phyloP scores from a whole-genome alignment of 192 early-diverging fungal genomes.

The Geranomyces variabilis region DNA sequence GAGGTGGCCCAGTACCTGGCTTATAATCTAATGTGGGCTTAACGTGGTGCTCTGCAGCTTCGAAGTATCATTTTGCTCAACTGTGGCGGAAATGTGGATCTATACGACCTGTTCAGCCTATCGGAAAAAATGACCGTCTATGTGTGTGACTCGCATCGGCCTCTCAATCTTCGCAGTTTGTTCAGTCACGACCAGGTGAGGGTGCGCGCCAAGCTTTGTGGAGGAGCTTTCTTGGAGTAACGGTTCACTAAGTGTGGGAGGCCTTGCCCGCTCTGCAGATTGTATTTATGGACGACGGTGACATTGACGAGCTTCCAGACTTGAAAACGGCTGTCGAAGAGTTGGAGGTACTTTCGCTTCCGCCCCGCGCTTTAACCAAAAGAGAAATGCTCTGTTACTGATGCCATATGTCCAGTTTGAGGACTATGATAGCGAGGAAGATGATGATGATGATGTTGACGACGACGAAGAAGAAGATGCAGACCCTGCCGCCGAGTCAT shows the following conservation, averaged over 20 bases:
- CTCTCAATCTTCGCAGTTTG: conserved; percentile 82
- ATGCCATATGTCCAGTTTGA: conserved; percentile 38
- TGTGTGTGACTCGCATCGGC: conserved; percentile 87
- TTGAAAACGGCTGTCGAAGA: conserved; percentile 71
- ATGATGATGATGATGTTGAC: conserved; percentile 42
- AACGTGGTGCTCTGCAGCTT: conserved; percentile 47
- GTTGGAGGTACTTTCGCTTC: conserved; percentile 54
- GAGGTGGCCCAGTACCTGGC: neutral
- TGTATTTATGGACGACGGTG: conserved; percentile 85
- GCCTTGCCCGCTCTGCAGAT: conserved; percentile 46
- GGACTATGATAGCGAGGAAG: conserved; percentile 33
- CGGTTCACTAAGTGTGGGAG: too few species aligned
- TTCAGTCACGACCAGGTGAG: conserved; percentile 70
- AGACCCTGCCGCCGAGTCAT: too few species aligned
- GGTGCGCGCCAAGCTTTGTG: neutral
- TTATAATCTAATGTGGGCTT: neutral
- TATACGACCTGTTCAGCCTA: conserved; percentile 64
- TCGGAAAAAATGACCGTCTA: conserved; percentile 67
- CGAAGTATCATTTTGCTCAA: conserved; percentile 81
- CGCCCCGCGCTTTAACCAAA: neutral
- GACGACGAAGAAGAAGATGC: conserved; percentile 24
- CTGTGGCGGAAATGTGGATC: conserved; percentile 81
- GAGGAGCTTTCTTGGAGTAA: too few species aligned
- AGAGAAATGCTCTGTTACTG: neutral
- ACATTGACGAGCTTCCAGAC: conserved; percentile 67